Evolutionary conservation across 768 basidiomycete genomes (phyloP), one percentile per base, ranked within the genome.

Genomic region (Calocera cornea): DNA sequence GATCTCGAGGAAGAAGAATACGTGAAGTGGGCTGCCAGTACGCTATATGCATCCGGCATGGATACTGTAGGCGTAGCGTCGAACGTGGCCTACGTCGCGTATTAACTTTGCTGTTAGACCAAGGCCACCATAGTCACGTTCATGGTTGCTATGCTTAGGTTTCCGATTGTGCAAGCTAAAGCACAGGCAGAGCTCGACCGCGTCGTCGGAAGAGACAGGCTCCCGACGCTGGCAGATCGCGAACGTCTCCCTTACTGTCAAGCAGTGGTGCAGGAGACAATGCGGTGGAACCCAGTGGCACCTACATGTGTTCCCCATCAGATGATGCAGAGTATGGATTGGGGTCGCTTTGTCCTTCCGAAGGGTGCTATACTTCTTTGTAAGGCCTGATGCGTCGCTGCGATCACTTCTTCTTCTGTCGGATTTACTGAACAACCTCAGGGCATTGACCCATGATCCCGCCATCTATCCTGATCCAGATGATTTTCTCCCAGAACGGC

Each of bases 131-230:
- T 60, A 11, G 14, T 29, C 24, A 29, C 24, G 14, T 60, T 60
- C 31, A 2, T 60, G 8, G 24, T 8, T 16, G 54, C 54, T 5
- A 60, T 60, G 54, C 2, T 60, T 10, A 2, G 27, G 68, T n/a
- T 65, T 40, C 73, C 71, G 1, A 69, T 72, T 0, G 66, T 72
- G 17, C 76, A 76, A 68, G 65, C 65, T 17, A 71, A 69, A 41
- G 75, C 75, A 1, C 74, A 75, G 14, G 71, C 66, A 10, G 75
- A 76, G 54, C 68, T 76, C 24, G 69, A 71, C 38, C 29, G 41
- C 1, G 68, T 76, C 17, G 65, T 77, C 19, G 73, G 75, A 0
- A 44, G 49, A 12, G 68, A 67, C 14, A 65, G 75, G 1, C 40
- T 73, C 1, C 75, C 75, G 2, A 69, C 66, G 2, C 40, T 73